Evolutionary conservation across 345 rosid genomes (phyloP).

Genomic region (Salix exigua): DNA sequence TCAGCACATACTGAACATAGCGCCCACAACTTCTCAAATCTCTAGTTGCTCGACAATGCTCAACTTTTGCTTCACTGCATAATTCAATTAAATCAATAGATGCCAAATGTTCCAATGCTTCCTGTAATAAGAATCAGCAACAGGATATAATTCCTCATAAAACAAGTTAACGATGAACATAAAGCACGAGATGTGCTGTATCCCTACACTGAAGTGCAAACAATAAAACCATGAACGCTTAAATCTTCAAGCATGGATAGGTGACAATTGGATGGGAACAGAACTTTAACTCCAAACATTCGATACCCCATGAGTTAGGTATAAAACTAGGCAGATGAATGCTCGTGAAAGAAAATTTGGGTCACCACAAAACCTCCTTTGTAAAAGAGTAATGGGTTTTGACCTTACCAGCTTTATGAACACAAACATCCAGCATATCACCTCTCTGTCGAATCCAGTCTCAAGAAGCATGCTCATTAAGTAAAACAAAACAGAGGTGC

Average conservation of each 20-base stretch:
- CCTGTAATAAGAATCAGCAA: conserved; percentile 42
- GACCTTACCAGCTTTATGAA: neutral
- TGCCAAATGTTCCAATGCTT: conserved; percentile 79
- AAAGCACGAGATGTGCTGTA: neutral
- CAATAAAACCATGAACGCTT: neutral
- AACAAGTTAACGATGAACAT: neutral
- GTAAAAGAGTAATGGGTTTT: neutral
- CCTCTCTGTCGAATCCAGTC: neutral
- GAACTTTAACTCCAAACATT: neutral
- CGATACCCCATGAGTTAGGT: neutral
- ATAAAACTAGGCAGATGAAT: neutral
- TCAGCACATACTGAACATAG: conserved; percentile 58
- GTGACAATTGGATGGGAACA: neutral
- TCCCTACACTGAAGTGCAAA: neutral
- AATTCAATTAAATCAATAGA: conserved; percentile 66
- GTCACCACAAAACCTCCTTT: neutral
- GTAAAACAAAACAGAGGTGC: neutral
- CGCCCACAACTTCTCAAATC: conserved; percentile 88
- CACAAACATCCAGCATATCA: neutral
- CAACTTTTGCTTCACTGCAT: conserved; percentile 79
- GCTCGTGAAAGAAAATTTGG: neutral
- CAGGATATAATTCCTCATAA: neutral
- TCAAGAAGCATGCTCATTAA: neutral
- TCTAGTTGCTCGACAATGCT: conserved; percentile 88
- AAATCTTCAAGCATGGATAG: neutral